Evolutionary conservation across 768 basidiomycete genomes (phyloP).

Genomic region (Pulveroboletus sp.): DNA sequence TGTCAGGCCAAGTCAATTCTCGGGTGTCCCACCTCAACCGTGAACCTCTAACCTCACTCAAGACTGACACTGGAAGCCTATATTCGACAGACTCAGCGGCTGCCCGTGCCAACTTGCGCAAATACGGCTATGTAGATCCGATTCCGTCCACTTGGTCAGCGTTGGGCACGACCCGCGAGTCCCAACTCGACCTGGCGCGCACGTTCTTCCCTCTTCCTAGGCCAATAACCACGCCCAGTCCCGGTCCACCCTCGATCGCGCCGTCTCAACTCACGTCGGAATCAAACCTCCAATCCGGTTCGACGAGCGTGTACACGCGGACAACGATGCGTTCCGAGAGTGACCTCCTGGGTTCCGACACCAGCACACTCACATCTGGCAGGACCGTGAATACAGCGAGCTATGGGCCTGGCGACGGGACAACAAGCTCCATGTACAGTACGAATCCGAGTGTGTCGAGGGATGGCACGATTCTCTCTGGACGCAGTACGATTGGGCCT

Average conservation of each 20-base stretch:
- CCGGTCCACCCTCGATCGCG: constrained; percentile 1
- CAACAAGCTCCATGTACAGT: neutral
- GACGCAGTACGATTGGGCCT: neutral
- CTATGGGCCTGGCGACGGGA: neutral
- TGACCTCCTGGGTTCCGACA: neutral
- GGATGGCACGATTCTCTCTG: constrained; percentile 8
- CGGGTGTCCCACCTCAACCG: constrained; percentile 6
- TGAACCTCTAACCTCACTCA: constrained; percentile 1
- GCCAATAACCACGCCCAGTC: neutral
- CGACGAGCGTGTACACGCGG: constrained; percentile 1
- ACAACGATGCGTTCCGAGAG: constrained; percentile 1
- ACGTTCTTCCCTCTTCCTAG: constrained; percentile 1
- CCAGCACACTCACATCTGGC: neutral
- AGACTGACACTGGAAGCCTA: constrained; percentile 17
- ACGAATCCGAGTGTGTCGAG: constrained; percentile 9
- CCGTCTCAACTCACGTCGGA: constrained; percentile 5
- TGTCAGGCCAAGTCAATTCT: neutral
- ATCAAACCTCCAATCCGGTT: constrained; percentile 3
- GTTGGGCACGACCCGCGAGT: constrained; percentile 8
- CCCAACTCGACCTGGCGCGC: constrained; percentile 15
- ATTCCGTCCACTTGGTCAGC: constrained; percentile 26
- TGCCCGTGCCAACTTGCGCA: constrained; percentile 22
- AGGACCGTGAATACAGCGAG: neutral
- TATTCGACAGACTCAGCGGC: constrained; percentile 26
- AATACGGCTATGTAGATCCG: constrained; percentile 21